Base-by-base conservation (phyloP, 805 yeast species). In the Ogataea neopini region DNA sequence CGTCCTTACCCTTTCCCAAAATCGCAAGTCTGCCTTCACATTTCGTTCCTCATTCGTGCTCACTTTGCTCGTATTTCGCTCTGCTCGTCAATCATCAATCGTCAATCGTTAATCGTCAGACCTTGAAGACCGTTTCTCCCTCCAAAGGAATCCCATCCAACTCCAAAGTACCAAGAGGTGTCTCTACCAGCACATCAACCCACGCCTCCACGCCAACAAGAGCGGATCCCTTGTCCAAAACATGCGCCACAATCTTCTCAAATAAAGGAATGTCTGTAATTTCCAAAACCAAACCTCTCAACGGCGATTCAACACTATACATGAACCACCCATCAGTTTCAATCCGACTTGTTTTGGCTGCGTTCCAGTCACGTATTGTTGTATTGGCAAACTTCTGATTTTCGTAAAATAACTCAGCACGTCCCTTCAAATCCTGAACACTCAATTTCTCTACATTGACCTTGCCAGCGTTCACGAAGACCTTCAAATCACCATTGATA, bases 331-430 rank as follows among this genome's bases (percentile, higher is more conserved):
- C 49, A 48, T 22, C 57, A 45, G 17, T 50, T 47, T 36, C 52
- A 50, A 41, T 57, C 32, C 57, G 61, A 4, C 29, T 40, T 8
- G 80, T 75, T 0, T 63, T 61, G 4, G 78, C 69, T n/a, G 55
- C 51, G 19, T 67, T 67, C 84, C 84, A 80, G 6, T 70, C 70
- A 8, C 59, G 58, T 54, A 76, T 56, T 4, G 69, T 67, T 11
- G 79, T 58, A n/a, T 70, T 65, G 5, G 77, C 74, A 59, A 80
- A 79, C 45, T 67, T 68, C 13, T 48, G 51, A 2, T 59, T 70
- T 5, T 70, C 54, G 50, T 75, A 74, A 42, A 56, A 68, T 30
- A 80, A 58, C 34, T 64, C 63, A 10, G 77, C 68, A 4, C 57
- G 44, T 6, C 83, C 83, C 46, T 69, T 68, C 1, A 77, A 63